Percentiles rank a stretch among this genome's conserved stretches.
Evolutionary conservation across 2,329 filamentous ascomycete genomes (phyloP).

Genomic region (Colletotrichum liaoningense): DNA sequence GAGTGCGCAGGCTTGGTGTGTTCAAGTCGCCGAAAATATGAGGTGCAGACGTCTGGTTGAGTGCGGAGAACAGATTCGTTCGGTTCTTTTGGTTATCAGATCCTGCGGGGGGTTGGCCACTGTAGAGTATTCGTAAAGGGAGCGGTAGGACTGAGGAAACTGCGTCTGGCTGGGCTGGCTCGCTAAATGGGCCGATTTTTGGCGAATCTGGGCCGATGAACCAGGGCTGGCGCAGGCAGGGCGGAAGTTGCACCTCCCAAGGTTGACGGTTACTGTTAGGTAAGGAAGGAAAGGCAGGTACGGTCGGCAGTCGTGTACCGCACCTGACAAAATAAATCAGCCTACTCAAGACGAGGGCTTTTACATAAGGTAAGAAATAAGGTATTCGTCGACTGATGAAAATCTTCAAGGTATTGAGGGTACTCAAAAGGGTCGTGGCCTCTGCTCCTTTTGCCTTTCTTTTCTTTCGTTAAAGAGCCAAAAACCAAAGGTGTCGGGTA

Average conservation of each 20-base stretch:
- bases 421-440: neutral
- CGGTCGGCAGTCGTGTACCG: neutral
- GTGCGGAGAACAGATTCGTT: conserved; percentile 36
- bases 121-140: conserved; percentile 15
- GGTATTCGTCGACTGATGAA: neutral
- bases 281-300: neutral
- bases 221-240: conserved; percentile 30
- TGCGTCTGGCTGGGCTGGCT: conserved; percentile 28
- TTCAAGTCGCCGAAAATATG: conserved; percentile 33
- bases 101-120: conserved; percentile 35
- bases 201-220: conserved; percentile 40
- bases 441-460: neutral
- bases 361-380: neutral
- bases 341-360: neutral
- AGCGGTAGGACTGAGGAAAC: conserved; percentile 5
- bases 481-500: conserved; percentile 17
- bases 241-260: conserved; percentile 24
- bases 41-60: conserved; percentile 32
- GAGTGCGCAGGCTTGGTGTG: conserved; percentile 17
- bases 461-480: neutral
- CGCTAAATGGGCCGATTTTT: conserved; percentile 40
- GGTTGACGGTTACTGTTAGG: neutral
- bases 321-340: neutral
- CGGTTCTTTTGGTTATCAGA: conserved; percentile 36
- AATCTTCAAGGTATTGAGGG: neutral